Base-by-base conservation (phyloP, 2,329 filamentous ascomycete genomes). In the Parascedosporium putredinis region DNA sequence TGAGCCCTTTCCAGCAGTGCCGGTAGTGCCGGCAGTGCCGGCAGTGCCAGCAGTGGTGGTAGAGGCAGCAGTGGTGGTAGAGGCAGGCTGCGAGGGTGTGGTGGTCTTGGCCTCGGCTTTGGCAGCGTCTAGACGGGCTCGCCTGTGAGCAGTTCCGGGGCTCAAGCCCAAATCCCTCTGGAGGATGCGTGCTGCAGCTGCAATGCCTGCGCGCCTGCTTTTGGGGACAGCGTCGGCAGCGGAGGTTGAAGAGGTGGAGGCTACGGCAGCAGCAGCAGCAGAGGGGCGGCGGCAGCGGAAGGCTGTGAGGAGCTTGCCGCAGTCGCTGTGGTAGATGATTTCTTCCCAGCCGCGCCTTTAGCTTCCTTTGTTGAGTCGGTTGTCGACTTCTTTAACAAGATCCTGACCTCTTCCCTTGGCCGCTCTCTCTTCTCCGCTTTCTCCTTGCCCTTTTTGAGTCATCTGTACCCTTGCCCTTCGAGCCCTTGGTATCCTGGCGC, bases 91-190 rank as follows among this genome's bases (percentile, higher is more conserved):
- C 20, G 59, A 45, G 18, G 58, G n/a, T 23, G 27, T 38, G 24
- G 64, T 54, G 2, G 61, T 27, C 55, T 75, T 76, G 9, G 68
- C 63, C 18, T 81, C 77, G 1, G 74, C 70, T 61, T 80, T 79
- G 10, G 75, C 73, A 46, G 74, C 75, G 56, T 80, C 75, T 52
- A 77, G 74, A 6, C 78, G 74, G 14, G 77, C 76, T 59, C 76
- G 75, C 51, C 81, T 71, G 60, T 82, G 77, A 12, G 80, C 76
- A 56, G 76, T 79, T 33, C 78, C 78, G 9, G 79, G 77, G 52
- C 76, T 82, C 1, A 85, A 70, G 18, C 81, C 81, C 16, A 84
- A 69, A 54, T 86, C 81, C 29, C 81, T 75, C 60, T 84, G 80
- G 16, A 86, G 58, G 49, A 85, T 79, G 14, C 79, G 74, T 9